Evolutionary conservation across 176 grass and related monocot genomes (phyloP).

Genomic region (Elaeis guineensis): DNA sequence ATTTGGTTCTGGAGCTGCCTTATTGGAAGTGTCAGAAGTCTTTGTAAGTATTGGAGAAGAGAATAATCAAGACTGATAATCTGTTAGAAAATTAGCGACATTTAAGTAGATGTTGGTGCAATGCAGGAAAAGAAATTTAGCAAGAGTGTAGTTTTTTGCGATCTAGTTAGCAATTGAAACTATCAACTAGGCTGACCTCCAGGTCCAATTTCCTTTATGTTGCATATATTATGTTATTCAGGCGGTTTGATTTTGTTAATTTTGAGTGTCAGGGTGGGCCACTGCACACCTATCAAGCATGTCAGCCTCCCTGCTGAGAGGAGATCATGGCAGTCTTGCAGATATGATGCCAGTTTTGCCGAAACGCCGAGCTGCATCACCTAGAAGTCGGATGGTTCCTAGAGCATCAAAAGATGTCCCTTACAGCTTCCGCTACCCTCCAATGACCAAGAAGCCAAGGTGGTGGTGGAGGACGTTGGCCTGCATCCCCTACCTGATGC

Average conservation of each 20-base stretch:
- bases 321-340: constrained; percentile 6
- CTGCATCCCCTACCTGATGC: constrained; percentile 32
- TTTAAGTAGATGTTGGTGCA: not conserved
- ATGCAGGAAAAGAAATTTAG: not conserved
- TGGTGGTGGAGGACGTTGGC: constrained; percentile 33
- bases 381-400: constrained; percentile 1
- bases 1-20: too few relatives aligned
- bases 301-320: not conserved
- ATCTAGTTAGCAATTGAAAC: too few relatives aligned
- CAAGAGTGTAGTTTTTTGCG: too few relatives aligned
- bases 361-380: not conserved
- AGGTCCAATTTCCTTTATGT: not conserved
- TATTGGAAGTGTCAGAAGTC: not conserved
- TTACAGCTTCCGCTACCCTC: constrained; percentile 21
- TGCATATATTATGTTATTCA: not conserved
- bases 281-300: not conserved
- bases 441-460: constrained; percentile 26
- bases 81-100: not conserved
- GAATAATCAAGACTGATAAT: not conserved
- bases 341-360: constrained; percentile 5
- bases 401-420: constrained; percentile 23
- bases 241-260: not conserved
- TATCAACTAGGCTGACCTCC: not conserved
- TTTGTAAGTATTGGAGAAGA: not conserved
- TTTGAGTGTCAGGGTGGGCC: not conserved